Percentiles rank a stretch among this genome's conserved stretches.
Conservation (phyloP, 495 filamentous ascomycete genomes). For the Copromyces sp. region DNA sequence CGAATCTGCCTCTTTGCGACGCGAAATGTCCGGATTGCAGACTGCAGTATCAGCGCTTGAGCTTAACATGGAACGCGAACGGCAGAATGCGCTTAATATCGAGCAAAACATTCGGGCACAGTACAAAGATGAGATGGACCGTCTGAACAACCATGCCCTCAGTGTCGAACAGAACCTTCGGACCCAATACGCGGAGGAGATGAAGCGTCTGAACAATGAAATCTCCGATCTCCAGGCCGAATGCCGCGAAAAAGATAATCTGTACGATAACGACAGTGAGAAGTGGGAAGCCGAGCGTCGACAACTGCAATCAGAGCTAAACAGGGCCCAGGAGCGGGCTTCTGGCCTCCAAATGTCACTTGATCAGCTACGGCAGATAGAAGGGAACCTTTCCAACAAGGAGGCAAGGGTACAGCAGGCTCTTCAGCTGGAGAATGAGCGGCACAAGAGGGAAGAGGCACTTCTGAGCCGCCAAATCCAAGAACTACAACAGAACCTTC, state of each 20-base stretch:
- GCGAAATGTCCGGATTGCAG: conserved; percentile 48
- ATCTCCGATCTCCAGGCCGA: conserved; percentile 60
- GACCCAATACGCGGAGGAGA: conserved; percentile 50
- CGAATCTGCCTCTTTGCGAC: conserved; percentile 57
- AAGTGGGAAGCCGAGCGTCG: conserved; percentile 60
- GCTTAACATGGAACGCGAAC: conserved; percentile 48
- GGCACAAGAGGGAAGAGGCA: conserved; percentile 31
- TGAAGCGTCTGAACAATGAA: conserved; percentile 51
- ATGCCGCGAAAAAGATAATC: conserved; percentile 62
- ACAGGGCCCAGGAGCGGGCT: conserved; percentile 58
- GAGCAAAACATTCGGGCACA: conserved; percentile 47
- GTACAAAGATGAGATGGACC: conserved; percentile 53
- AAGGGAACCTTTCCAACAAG: conserved; percentile 54
- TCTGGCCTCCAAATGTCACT: conserved; percentile 62
- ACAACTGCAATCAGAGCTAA: conserved; percentile 53
- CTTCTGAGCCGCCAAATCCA: conserved; percentile 34
- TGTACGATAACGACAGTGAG: conserved; percentile 58
- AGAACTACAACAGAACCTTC: conserved; percentile 34
- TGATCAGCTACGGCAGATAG: conserved; percentile 57
- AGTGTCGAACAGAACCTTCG: conserved; percentile 47
- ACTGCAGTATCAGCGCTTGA: conserved; percentile 49
- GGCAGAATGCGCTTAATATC: conserved; percentile 45
- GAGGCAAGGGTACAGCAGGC: conserved; percentile 53
- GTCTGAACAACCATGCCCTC: conserved; percentile 47
- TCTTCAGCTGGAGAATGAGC: conserved; percentile 30